Evolutionary conservation across 83 land plant species (phyloP), one percentile per base, ranked within the genome.

Genomic region (Picea abies): DNA sequence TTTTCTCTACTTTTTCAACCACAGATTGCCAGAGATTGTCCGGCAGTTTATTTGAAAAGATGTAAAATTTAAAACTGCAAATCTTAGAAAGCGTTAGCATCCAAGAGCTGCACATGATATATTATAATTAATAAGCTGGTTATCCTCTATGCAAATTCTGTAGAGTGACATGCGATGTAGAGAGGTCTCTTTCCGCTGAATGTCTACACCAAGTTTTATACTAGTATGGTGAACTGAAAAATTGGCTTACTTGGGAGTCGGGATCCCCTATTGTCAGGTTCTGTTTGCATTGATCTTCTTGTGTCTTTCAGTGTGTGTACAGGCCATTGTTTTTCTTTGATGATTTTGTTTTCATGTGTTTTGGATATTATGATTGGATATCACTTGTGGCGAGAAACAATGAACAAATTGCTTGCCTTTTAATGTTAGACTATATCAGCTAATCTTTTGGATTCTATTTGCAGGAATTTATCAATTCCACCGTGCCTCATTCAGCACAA

Each of bases 401-500:
- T 39, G 3, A 66, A 23, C 15, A 23, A 49, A 49, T 12, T 23
- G 37, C 17, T 4, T 8, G 0, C 16, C 4, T 47, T 72, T n/a
- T 41, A 72, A 72, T 72, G 37, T 6, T 39, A n/a, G 25, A 41
- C 10, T 41, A 41, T 37, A 73, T 41, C 7, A 7, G 23, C 60
- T 47, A 23, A 73, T 73, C 16, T 11, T 52, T 47, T 47, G 14
- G 29, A 47, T 47, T 44, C 5, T 1, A 41, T 41, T 77, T 64
- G 60, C 85, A 97, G 99, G 90, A 85, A 47, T 92, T 88, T 73
- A 80, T 81, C 66, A 93, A 89, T 82, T 87, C 93, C 17, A 83
- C 89, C 52, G 96, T 95, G 0, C 95, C 99, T 60, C 69, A 84
- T n/a, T 93, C 95, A 22, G 85, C 89, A 67, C 94, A 93, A 84